A percentile compares a stretch with the other conserved stretches of the same genome.
These are phyloP conservation scores for Crithidia thermophila DNA, from an alignment of 208 protist genomes.

Conservation along the genomic window DNA sequence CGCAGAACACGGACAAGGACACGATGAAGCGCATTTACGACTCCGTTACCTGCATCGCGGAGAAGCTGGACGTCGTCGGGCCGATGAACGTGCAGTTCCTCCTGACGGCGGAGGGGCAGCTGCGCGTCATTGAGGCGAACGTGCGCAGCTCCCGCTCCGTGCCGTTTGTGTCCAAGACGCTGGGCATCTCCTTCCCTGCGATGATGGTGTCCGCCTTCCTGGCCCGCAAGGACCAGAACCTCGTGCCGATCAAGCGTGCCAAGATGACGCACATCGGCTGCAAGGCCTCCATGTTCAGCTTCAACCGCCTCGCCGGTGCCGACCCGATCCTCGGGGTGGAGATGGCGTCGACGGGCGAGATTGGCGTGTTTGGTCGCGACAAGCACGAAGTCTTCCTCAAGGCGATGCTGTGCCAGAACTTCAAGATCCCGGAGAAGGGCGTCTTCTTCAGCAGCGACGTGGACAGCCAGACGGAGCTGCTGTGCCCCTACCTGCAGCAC, in stretches of 20 bases:
- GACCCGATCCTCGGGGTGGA: constrained; percentile 99
- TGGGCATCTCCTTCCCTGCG: constrained; percentile 95
- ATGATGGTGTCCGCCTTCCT: constrained; percentile 89
- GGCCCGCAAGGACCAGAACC: constrained; percentile 63
- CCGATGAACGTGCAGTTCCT: constrained; percentile 99
- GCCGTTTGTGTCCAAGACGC: constrained; percentile 98
- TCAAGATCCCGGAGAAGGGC: constrained; percentile 72
- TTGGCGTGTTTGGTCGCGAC: constrained; percentile 95
- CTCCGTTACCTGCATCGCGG: constrained; percentile 88
- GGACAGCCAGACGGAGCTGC: constrained; percentile 43
- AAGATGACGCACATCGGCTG: constrained; percentile 94
- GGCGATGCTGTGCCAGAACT: constrained; percentile 86
- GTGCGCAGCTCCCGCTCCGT: constrained; percentile 97
- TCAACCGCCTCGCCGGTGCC: constrained; percentile 96
- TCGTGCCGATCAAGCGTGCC: constrained; percentile 85
- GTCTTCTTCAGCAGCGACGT: constrained; percentile 90
- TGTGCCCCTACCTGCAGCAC: constrained; percentile 60
- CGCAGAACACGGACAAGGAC: constrained; percentile 85
- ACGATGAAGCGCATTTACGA: constrained; percentile 86
- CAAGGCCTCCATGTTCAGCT: constrained; percentile 99
- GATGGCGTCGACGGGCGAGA: constrained; percentile 98
- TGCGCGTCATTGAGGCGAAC: constrained; percentile 98
- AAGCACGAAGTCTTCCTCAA: constrained; percentile 92
- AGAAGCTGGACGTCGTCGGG: constrained; percentile 93
- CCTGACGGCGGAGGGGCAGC: constrained; percentile 94